A percentile compares a stretch with the other conserved stretches of the same genome.
These are phyloP conservation scores for Pyrenochaeta sp. DNA, from an alignment of 2,329 filamentous ascomycete species.

Conservation along the genomic window DNA sequence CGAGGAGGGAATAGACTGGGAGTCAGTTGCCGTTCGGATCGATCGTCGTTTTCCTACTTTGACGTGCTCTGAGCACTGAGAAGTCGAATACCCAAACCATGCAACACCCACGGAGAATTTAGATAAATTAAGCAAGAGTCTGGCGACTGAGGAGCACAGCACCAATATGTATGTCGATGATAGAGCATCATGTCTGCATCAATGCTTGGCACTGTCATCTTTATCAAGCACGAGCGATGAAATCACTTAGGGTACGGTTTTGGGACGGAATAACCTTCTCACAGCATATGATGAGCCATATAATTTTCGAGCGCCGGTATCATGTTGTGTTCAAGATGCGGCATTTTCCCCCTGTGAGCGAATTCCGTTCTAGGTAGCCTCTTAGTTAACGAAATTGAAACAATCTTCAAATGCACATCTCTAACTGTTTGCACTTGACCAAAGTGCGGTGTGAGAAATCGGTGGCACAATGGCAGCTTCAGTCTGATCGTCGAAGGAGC, in stretches of 20 bases:
- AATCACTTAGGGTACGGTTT: not conserved
- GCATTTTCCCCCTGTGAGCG: not conserved
- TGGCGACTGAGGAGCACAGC: too few relatives aligned
- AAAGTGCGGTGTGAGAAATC: not conserved
- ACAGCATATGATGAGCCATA: not conserved
- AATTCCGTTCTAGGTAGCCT: not conserved
- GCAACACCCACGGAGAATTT: not conserved
- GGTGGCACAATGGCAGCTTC: not conserved
- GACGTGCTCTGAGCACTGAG: not conserved
- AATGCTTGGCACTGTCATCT: not conserved
- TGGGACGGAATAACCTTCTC: not conserved
- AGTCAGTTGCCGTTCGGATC: not conserved
- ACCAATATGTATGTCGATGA: too few relatives aligned
- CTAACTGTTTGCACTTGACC: not conserved
- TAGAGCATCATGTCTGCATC: not conserved
- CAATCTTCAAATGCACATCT: not conserved
- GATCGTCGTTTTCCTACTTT: not conserved
- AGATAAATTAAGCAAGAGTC: too few relatives aligned
- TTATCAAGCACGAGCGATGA: not conserved
- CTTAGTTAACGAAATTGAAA: not conserved
- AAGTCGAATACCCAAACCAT: not conserved
- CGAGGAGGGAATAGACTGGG: not conserved
- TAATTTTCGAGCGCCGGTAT: not conserved
- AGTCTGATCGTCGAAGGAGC: not conserved
- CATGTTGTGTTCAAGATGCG: not conserved